phyloP scores from a whole-genome alignment of 1,139 yeast genomes.

The Diutina sp. region DNA sequence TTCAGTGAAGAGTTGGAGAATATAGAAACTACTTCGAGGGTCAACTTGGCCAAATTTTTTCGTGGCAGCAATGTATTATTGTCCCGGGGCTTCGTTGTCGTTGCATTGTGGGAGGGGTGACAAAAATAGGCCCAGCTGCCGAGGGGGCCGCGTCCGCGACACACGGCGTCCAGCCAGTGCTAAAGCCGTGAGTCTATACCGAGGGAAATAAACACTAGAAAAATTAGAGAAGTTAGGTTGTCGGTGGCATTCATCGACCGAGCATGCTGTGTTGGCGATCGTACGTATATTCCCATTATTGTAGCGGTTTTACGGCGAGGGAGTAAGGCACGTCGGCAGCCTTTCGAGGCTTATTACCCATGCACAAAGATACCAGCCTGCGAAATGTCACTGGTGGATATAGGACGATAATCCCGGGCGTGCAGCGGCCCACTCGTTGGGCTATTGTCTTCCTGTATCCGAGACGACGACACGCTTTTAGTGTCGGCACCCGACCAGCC shows the following conservation, averaged over 20 bases:
- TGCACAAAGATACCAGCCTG: neutral
- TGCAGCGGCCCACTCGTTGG: neutral
- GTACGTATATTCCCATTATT: too few species aligned
- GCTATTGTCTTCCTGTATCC: neutral
- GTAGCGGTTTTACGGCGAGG: too few species aligned
- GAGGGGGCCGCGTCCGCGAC: neutral
- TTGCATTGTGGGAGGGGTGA: neutral
- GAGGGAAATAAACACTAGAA: too few species aligned
- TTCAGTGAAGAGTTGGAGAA: neutral
- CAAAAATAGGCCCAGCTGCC: neutral
- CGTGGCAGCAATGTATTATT: neutral
- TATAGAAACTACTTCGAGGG: neutral
- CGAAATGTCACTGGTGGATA: neutral
- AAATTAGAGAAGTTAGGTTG: too few species aligned
- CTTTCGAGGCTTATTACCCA: neutral
- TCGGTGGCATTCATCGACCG: too few species aligned
- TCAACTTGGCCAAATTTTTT: neutral
- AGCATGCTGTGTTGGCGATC: too few species aligned
- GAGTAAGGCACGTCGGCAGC: neutral
- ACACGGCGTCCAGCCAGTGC: neutral
- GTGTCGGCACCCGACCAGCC: neutral
- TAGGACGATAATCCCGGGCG: neutral
- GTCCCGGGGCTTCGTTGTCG: neutral
- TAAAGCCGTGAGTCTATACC: neutral
- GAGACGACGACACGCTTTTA: neutral